These are phyloP conservation scores for Rhodotorula toruloides DNA, from an alignment of 768 basidiomycete species.

Conservation along the genomic window DNA sequence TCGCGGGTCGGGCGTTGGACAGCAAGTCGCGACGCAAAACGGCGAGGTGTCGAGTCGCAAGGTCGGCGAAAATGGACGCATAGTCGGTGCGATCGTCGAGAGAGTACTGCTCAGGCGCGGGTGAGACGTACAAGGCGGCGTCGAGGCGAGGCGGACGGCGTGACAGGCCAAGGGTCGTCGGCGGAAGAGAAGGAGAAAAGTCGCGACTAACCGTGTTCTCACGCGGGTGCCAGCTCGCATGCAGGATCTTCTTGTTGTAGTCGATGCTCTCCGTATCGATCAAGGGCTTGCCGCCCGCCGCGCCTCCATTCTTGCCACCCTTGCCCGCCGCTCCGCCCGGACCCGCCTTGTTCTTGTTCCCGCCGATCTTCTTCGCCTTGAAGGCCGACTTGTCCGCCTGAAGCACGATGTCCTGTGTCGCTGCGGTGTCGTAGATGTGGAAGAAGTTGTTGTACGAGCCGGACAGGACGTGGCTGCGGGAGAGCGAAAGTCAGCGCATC, in stretches of 20 bases:
- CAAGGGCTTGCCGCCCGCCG: conserved; percentile 56
- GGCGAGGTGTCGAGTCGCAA: no score
- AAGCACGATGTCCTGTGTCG: conserved; percentile 75
- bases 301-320: conserved; percentile 7
- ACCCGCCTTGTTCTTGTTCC: conserved; percentile 53
- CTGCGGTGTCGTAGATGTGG: conserved; percentile 93
- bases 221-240: conserved; percentile 89
- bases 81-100: no score
- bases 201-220: conserved; percentile 75
- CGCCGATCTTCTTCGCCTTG: conserved; percentile 98
- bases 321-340: conserved; percentile 35
- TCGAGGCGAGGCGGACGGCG: no score
- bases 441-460: conserved; percentile 99
- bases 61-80: no score
- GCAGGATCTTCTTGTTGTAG: conserved; percentile 96
- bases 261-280: conserved; percentile 63
- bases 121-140: no score
- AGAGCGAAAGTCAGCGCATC: no score
- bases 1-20: no score
- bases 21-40: no score
- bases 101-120: no score
- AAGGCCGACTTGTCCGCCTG: conserved; percentile 99
- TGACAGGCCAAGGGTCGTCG: no score
- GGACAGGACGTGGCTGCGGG: conserved; percentile 81
- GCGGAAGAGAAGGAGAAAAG: background rate